Conservation (phyloP, 2,329 filamentous ascomycete species). For the Pseudogymnoascus sp. region DNA sequence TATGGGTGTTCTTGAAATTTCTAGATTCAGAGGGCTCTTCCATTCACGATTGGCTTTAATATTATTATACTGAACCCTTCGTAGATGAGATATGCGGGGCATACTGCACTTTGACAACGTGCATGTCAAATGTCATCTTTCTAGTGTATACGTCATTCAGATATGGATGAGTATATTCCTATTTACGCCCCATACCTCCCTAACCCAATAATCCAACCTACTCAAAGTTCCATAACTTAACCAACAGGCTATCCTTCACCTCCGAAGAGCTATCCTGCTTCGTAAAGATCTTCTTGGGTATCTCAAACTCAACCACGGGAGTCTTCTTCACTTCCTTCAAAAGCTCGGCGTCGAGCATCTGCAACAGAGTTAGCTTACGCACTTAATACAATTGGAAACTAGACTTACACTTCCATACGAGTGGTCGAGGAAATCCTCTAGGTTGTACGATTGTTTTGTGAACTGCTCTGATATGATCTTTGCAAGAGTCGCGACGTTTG, state of each 20-base stretch:
- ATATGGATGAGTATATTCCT: not conserved
- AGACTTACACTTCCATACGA: conserved; percentile 69
- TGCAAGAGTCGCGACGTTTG: conserved; percentile 87
- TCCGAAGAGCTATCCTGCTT: conserved; percentile 35
- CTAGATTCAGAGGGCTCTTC: conserved; percentile 11
- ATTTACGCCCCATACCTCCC: not conserved
- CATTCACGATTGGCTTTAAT: not conserved
- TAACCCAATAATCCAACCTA: not conserved
- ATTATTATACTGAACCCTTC: not conserved
- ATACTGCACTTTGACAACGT: not conserved
- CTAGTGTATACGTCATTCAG: not conserved
- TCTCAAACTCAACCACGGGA: conserved; percentile 87
- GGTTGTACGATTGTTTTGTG: conserved; percentile 85
- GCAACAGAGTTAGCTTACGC: conserved; percentile 26
- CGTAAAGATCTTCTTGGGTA: conserved; percentile 46
- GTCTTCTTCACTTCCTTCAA: conserved; percentile 74
- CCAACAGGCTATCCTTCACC: conserved; percentile 46
- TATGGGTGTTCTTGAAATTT: conserved; percentile 11
- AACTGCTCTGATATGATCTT: conserved; percentile 96
- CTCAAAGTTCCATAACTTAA: conserved; percentile 53
- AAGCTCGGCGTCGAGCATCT: conserved; percentile 80
- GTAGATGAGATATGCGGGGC: not conserved
- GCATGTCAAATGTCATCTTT: not conserved
- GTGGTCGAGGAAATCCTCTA: conserved; percentile 97
- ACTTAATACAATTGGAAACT: not conserved